Base-by-base conservation (phyloP, 331 rosid genomes). In the Saraca asoca region DNA sequence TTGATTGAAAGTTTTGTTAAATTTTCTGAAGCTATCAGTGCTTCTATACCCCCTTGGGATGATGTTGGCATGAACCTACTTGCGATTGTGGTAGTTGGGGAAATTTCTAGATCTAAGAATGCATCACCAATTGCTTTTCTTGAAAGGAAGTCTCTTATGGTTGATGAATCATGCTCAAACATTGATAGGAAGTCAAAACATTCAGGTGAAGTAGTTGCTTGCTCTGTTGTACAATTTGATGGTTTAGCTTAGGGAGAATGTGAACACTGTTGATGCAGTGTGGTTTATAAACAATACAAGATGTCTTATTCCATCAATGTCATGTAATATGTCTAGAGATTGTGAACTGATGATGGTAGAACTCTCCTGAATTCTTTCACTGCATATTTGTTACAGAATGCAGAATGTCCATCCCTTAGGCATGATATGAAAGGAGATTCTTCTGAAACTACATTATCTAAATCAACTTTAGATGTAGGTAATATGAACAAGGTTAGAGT, bases 51-150 rank as follows among this genome's bases (percentile, higher is more conserved):
- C 11, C 75, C 69, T 62, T 85, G 75, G 18, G 93, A 91, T 74
- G 90, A 91, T 68, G 64, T 72, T 44, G 98, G 98, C 29, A 91
- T 89, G 91, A 87, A 89, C 74, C 78, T 91, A 39, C 96, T 89
- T 19, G 98, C 96, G 51, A 80, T 84, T 67, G 98, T 91, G 60
- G 97, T 94, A 13, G 95, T 95, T 6, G 95, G 86, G 35, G 96
- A 85, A 72, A 87, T 88, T 48, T 80, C 89, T 19, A 83, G 86
- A 81, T 89, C 96, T 58, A 87, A 67, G 53, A 58, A 65, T 61
- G 81, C 63, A 11, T 79, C 95, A n/a, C 91, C 96, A 1, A 14
- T 53, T 24, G 81, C 51, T 58, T 81, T 92, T 41, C 92, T 88
- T 0, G 86, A 59, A 51, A 78, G 81, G 73, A 75, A 74, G 66